These are phyloP conservation scores for Pleurotus eryngii DNA, from an alignment of 768 basidiomycete genomes.

Conservation along the genomic window DNA sequence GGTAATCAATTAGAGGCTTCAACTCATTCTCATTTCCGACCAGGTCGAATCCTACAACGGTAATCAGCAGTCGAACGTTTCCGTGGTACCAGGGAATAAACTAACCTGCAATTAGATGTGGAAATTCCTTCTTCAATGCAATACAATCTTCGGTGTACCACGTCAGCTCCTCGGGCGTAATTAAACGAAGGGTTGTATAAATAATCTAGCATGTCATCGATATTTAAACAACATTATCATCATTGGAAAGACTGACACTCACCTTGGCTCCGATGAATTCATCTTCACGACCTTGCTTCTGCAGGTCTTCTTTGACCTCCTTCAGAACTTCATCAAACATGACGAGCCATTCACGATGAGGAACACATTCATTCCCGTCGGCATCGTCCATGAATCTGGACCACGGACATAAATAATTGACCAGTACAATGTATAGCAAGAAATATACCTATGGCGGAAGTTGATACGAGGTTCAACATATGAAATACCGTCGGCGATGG, in stretches of 20 bases:
- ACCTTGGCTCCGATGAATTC: conserved; percentile 70
- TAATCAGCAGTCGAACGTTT: background rate
- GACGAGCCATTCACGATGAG: conserved; percentile 56
- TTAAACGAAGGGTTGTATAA: conserved; percentile 58
- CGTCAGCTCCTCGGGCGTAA: conserved; percentile 53
- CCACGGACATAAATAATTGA: conserved; percentile 1
- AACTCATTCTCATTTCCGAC: conserved; percentile 71
- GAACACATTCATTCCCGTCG: conserved; percentile 54
- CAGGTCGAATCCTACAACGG: conserved; percentile 64
- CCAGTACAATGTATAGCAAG: background rate
- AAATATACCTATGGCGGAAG: conserved; percentile 52
- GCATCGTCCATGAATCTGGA: conserved; percentile 52
- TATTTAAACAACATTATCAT: background rate
- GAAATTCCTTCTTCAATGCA: conserved; percentile 68
- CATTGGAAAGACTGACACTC: conserved; percentile 8
- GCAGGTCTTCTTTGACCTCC: conserved; percentile 51
- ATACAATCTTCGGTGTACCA: conserved; percentile 77
- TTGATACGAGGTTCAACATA: conserved; percentile 70
- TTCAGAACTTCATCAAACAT: conserved; percentile 50
- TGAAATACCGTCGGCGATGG: conserved; percentile 67
- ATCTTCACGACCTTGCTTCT: conserved; percentile 47
- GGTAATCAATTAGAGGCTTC: conserved; percentile 59
- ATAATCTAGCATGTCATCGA: conserved; percentile 48
- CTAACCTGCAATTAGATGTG: conserved; percentile 64
- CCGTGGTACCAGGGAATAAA: background rate